A percentile compares a stretch with the other conserved stretches of the same genome.
Conservation (phyloP, 345 rosid genomes). For the Anacardium occidentale region DNA sequence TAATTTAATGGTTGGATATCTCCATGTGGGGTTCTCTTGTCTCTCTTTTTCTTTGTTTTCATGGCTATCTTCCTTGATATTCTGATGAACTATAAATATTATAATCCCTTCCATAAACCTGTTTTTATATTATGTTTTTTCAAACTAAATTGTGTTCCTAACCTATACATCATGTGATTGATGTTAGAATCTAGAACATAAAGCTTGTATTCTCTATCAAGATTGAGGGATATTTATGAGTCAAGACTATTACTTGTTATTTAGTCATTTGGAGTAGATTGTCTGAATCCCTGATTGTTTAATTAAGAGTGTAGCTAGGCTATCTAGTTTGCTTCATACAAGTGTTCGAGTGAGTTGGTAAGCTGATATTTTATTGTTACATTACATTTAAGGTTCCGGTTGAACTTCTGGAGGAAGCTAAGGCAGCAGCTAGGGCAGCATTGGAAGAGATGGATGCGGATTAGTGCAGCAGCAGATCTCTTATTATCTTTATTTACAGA, state of each 20-base stretch:
- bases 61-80: neutral
- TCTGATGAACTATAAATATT: neutral
- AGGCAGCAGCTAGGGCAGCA: conserved; percentile 79
- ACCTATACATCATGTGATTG: neutral
- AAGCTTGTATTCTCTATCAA: too few species aligned
- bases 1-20: neutral
- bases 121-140: neutral
- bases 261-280: too few species aligned
- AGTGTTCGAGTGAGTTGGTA: neutral
- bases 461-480: conserved; percentile 26
- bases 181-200: neutral
- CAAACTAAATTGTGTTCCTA: neutral
- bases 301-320: neutral
- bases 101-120: neutral
- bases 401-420: conserved; percentile 87
- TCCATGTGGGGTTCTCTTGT: too few species aligned
- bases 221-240: neutral
- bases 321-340: neutral
- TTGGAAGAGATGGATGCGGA: conserved; percentile 99
- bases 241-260: neutral
- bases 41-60: neutral
- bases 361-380: neutral
- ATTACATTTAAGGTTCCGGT: conserved; percentile 73
- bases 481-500: conserved; percentile 1
- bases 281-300: neutral